phyloP scores from a whole-genome alignment of 345 rosid species.

The Fremontodendron californicum region DNA sequence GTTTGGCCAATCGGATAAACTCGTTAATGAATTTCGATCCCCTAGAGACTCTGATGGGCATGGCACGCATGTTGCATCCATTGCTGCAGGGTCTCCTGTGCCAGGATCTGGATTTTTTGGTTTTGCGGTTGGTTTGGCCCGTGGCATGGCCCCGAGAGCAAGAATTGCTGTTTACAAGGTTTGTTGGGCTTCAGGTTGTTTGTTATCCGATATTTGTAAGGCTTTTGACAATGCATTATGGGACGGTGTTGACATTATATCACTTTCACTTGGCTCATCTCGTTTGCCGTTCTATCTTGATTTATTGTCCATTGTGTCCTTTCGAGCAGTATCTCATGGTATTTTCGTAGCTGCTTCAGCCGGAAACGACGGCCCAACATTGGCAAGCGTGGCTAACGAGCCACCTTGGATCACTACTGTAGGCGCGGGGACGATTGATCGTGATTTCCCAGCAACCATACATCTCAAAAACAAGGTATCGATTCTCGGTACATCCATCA shows the following conservation, averaged over 20 bases:
- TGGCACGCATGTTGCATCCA: constrained; percentile 27
- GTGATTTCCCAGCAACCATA: constrained; percentile 19
- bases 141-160: constrained; percentile 25
- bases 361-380: constrained; percentile 11
- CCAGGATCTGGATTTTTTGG: constrained; percentile 12
- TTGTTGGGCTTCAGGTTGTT: constrained; percentile 17
- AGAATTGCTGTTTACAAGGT: constrained; percentile 19
- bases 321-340: constrained; percentile 20
- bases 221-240: constrained; percentile 19
- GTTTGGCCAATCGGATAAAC: background rate
- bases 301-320: constrained; percentile 15
- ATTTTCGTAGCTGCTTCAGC: constrained; percentile 16
- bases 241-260: constrained; percentile 27
- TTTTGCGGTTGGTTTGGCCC: constrained; percentile 18
- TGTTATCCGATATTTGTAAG: constrained; percentile 15
- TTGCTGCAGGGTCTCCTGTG: constrained; percentile 17
- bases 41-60: constrained; percentile 20
- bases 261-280: constrained; percentile 16
- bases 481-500: background rate
- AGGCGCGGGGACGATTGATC: constrained; percentile 20
- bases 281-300: constrained; percentile 6
- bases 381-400: background rate
- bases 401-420: constrained; percentile 28
- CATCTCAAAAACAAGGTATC: background rate
- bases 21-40: background rate